phyloP scores from a whole-genome alignment of 2,329 filamentous ascomycete genomes.

The Monilinia laxa region DNA sequence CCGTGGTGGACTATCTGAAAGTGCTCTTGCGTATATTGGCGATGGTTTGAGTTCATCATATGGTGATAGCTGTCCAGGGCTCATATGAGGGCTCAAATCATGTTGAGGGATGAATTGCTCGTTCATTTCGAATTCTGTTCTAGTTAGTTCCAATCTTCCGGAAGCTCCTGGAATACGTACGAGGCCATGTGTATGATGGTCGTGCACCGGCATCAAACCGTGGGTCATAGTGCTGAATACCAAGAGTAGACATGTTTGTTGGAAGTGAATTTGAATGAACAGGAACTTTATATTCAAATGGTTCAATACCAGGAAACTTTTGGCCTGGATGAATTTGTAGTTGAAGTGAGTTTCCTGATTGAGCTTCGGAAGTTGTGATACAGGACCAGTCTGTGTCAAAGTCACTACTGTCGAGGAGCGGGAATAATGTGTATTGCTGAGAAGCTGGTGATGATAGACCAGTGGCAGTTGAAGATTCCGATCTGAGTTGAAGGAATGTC shows the following conservation, averaged over 20 bases:
- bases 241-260: conserved; percentile 35
- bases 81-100: conserved; percentile 29
- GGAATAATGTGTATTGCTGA: conserved; percentile 36
- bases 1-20: conserved; percentile 58
- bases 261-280: conserved; percentile 24
- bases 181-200: conserved; percentile 40
- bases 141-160: conserved; percentile 27
- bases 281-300: conserved; percentile 25
- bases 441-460: conserved; percentile 28
- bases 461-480: conserved; percentile 20
- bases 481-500: conserved; percentile 22
- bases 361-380: conserved; percentile 34
- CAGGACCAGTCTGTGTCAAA: conserved; percentile 37
- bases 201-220: conserved; percentile 37
- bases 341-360: conserved; percentile 31
- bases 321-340: conserved; percentile 35
- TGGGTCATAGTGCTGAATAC: conserved; percentile 39
- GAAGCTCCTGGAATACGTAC: conserved; percentile 31
- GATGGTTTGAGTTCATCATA: conserved; percentile 39
- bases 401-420: conserved; percentile 36
- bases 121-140: conserved; percentile 37
- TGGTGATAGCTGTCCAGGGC: conserved; percentile 34
- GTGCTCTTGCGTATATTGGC: conserved; percentile 39
- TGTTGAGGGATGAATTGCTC: conserved; percentile 38
- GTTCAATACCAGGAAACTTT: conserved; percentile 29